Conservation (phyloP, 495 filamentous ascomycete genomes). For the Hypoxylon subgilvum region DNA sequence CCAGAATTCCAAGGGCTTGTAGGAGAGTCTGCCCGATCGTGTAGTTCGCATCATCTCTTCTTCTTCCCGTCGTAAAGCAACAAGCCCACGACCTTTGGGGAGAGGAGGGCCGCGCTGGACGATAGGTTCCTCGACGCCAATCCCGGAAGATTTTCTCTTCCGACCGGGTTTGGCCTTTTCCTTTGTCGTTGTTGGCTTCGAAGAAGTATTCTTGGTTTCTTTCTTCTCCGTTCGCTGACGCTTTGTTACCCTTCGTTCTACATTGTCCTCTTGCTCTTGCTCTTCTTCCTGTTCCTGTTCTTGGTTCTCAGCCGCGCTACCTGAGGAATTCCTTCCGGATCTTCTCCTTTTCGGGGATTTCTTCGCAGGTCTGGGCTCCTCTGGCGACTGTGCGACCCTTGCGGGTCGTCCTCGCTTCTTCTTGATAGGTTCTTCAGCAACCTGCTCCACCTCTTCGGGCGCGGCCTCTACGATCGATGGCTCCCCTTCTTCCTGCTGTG, state of each 20-base stretch:
- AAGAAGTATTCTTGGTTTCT: constrained; percentile 16
- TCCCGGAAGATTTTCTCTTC: constrained; percentile 48
- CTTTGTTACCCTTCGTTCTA: constrained; percentile 36
- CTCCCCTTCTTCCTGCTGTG: constrained; percentile 27
- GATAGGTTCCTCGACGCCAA: constrained; percentile 47
- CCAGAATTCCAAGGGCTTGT: constrained; percentile 87
- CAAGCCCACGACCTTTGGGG: constrained; percentile 66
- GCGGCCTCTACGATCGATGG: constrained; percentile 20
- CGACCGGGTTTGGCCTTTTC: constrained; percentile 44
- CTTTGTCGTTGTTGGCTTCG: constrained; percentile 34
- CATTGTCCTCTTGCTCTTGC: constrained; percentile 15
- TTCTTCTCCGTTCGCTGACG: constrained; percentile 29
- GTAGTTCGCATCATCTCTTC: constrained; percentile 55
- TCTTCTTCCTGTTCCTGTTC: constrained; percentile 26
- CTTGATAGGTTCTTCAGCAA: constrained; percentile 30
- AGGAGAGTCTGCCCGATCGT: constrained; percentile 59
- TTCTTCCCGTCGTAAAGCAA: constrained; percentile 73
- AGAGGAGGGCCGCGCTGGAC: constrained; percentile 58
- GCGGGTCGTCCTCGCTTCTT: constrained; percentile 42
- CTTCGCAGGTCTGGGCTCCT: constrained; percentile 22
- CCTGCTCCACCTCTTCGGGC: constrained; percentile 34
- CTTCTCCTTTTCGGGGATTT: constrained; percentile 38
- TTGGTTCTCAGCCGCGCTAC: constrained; percentile 22
- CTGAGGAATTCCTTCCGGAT: constrained; percentile 14
- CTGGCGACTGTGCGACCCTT: constrained; percentile 23